phyloP scores from a whole-genome alignment of 176 grass and related monocot species.

The Zea luxurians region DNA sequence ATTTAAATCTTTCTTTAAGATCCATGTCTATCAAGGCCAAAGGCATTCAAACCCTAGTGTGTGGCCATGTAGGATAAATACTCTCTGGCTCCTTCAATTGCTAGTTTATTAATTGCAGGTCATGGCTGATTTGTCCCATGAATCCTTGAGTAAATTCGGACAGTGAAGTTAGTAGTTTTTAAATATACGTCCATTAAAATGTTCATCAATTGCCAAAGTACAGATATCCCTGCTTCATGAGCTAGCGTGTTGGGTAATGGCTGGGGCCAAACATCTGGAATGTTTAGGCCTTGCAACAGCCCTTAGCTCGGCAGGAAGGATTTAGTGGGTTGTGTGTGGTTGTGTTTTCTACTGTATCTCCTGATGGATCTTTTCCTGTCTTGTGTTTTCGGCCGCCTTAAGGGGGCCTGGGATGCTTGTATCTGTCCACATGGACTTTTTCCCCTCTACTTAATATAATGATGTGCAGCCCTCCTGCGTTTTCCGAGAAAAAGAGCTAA shows the following conservation, averaged over 20 bases:
- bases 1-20: not conserved
- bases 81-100: not conserved
- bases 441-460: not conserved
- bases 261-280: too few species aligned
- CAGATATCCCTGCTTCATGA: too few species aligned
- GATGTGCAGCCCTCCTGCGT: too few species aligned
- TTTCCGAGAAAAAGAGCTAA: not conserved
- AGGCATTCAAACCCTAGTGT: not conserved
- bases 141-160: not conserved
- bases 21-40: not conserved
- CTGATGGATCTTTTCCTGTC: too few species aligned
- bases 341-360: too few species aligned
- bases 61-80: not conserved
- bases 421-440: not conserved
- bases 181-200: conserved; percentile 6
- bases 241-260: too few species aligned
- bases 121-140: not conserved
- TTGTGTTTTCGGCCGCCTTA: too few species aligned
- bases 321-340: too few species aligned
- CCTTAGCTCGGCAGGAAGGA: too few species aligned
- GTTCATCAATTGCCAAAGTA: not conserved
- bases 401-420: too few species aligned
- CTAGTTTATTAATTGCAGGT: not conserved
- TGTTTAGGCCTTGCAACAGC: too few species aligned
- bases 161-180: not conserved